Conservation (phyloP, 805 yeast genomes). For the Priceomyces haplophilus region DNA sequence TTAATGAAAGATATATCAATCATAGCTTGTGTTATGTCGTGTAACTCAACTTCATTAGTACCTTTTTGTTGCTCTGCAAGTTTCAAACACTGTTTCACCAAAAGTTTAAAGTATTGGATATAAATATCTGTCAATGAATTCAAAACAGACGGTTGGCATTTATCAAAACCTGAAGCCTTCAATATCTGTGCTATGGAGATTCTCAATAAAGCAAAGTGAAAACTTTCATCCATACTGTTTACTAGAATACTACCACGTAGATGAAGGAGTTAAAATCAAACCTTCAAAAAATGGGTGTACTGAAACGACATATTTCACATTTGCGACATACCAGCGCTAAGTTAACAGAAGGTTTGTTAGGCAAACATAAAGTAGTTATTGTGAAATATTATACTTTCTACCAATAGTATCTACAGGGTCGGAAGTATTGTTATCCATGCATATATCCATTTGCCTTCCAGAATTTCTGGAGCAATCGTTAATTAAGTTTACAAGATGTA, state of each 20-base stretch:
- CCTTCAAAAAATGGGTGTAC: too few species aligned
- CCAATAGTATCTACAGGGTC: too few species aligned
- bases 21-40: constrained; percentile 73
- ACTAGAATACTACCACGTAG: neutral
- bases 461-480: too few species aligned
- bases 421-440: too few species aligned
- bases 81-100: constrained; percentile 49
- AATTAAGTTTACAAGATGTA: too few species aligned
- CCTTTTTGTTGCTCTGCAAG: constrained; percentile 45
- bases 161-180: constrained; percentile 80
- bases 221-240: constrained; percentile 36
- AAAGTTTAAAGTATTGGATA: constrained; percentile 55
- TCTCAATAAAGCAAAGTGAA: constrained; percentile 37
- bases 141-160: constrained; percentile 65
- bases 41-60: constrained; percentile 45
- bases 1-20: constrained; percentile 58
- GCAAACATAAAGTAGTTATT: too few species aligned
- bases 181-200: constrained; percentile 53
- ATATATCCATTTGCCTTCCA: too few species aligned
- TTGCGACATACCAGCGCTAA: too few species aligned
- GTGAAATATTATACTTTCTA: too few species aligned
- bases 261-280: too few species aligned
- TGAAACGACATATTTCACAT: too few species aligned
- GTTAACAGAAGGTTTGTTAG: too few species aligned
- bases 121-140: constrained; percentile 78